Conservation (phyloP, 169 alveolate species). For the Plasmodium cynomolgi region DNA sequence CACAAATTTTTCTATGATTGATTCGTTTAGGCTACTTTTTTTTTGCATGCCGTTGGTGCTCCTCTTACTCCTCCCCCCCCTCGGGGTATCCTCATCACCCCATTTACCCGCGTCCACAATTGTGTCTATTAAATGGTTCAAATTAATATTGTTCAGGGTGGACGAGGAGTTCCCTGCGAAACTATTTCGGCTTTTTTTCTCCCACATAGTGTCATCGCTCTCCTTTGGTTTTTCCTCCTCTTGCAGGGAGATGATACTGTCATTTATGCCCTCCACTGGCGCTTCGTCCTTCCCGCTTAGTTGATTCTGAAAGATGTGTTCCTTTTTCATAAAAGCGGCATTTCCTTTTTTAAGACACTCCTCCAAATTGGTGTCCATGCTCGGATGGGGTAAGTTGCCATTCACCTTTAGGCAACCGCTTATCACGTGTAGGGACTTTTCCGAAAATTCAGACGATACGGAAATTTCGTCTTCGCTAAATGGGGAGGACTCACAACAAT, state of each 20-base stretch:
- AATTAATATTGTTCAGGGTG: constrained; percentile 24
- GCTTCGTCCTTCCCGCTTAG: background rate
- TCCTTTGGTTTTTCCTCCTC: background rate
- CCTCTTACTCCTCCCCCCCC: background rate
- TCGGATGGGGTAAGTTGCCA: background rate
- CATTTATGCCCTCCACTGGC: background rate
- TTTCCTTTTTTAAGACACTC: background rate
- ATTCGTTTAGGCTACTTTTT: background rate
- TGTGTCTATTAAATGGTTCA: constrained; percentile 39
- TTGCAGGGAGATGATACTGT: background rate
- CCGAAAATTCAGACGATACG: background rate
- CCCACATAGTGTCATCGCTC: background rate
- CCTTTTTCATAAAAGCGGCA: background rate
- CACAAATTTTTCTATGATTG: constrained; percentile 58
- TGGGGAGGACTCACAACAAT: background rate
- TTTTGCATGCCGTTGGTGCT: background rate
- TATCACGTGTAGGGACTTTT: background rate
- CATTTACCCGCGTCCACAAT: constrained; percentile 1
- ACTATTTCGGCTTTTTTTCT: background rate
- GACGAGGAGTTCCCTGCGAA: background rate
- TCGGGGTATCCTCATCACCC: background rate
- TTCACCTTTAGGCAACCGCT: background rate
- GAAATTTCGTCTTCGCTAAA: constrained; percentile 20
- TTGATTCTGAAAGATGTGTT: background rate
- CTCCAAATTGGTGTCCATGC: background rate